These are phyloP conservation scores for Dysphania ambrosioides DNA, from an alignment of 148 eudicot species.

Conservation along the genomic window DNA sequence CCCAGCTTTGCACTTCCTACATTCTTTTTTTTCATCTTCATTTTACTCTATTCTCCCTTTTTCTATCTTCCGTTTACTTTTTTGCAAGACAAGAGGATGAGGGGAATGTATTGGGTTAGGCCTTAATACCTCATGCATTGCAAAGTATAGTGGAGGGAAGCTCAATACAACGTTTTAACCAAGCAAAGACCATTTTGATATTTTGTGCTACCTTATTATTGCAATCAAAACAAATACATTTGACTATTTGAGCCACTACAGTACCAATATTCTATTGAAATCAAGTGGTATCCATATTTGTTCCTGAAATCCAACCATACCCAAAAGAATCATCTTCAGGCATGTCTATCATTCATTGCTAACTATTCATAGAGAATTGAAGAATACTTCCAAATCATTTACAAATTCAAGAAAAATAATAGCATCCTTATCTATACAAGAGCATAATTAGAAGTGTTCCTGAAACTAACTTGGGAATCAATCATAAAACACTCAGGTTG, in stretches of 20 bases:
- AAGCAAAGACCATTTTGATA: constrained; percentile 2
- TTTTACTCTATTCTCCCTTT: neutral
- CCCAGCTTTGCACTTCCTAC: neutral
- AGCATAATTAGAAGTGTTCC: constrained; percentile 30
- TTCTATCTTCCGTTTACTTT: neutral
- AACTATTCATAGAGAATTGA: constrained; percentile 13
- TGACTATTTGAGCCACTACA: neutral
- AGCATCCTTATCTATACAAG: constrained; percentile 42
- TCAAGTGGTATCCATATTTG: neutral
- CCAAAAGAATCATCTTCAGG: neutral
- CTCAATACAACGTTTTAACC: neutral
- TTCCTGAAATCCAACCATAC: neutral
- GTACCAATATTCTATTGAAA: neutral
- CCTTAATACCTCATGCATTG: neutral
- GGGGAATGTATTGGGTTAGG: neutral
- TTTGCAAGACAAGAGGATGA: neutral
- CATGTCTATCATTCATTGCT: constrained; percentile 6
- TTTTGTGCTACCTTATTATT: neutral
- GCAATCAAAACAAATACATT: neutral
- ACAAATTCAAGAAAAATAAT: constrained; percentile 33
- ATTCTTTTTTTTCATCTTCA: neutral
- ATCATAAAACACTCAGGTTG: constrained; percentile 20
- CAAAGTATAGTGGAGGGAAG: neutral
- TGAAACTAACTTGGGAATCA: constrained; percentile 31
- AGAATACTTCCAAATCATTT: constrained; percentile 29